Evolutionary conservation across 169 alveolate genomes (phyloP), one percentile per base, ranked within the genome.

Genomic region (Nephromyces sp.): DNA sequence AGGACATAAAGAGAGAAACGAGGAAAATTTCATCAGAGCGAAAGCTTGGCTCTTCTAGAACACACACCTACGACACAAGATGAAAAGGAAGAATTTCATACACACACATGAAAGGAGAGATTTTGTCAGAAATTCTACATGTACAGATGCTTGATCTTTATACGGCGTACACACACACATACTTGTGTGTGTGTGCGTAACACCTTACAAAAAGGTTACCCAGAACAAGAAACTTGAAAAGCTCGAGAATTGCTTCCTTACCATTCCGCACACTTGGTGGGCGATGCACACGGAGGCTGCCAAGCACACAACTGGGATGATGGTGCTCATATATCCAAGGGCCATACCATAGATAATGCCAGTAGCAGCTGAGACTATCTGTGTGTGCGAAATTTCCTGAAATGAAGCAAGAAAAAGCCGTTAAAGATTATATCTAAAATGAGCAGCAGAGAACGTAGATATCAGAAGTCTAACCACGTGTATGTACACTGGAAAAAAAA

Each of bases 281-380:
- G 95, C 85, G 61, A 86, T 69, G 68, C 81, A 84, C 62, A 89
- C 86, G 66, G 93, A 74, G 8, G 75, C 75, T 28, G 89, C 90
- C 35, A 91, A 81, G 61, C 90, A 76, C 52, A 87, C 66, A 43
- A 89, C 87, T 0, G 95, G 95, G 70, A 89, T 73, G 75, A 90
- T 84, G 43, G 92, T 85, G 64, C 94, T 86, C 65, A 82, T 67
- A 84, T 89, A 89, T 30, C 97, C 97, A 53, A 92, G 78, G 15
- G 95, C 92, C 28, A 92, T 77, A 24, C 96, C 94, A 68, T 83
- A 86, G 51, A 87, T 87, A 64, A 89, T 89, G 33, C 91, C 92
- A 6, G 92, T 87, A 6, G 94, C 94, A 22, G 93, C 92, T 57
- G 93, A 89, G 25, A 86, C 77, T 64, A 72, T 84, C 83, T 90